Percentiles rank a stretch among this genome's conserved stretches.
phyloP scores from a whole-genome alignment of 1,139 yeast species.

The Eremothecium sinecaudum region DNA sequence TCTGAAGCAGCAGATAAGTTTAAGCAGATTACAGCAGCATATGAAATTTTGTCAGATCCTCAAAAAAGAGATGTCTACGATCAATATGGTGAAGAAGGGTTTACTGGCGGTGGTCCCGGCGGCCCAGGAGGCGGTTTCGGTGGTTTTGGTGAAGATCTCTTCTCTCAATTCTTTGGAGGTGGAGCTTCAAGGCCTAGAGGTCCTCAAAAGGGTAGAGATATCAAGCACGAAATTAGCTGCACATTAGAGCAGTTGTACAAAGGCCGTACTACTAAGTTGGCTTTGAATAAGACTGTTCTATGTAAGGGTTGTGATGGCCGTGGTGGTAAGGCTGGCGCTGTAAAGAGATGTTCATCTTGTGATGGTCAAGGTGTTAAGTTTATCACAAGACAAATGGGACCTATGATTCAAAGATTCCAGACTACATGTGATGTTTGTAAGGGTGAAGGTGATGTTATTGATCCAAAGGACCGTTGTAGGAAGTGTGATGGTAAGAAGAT shows the following conservation, averaged over 20 bases:
- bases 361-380: conserved; percentile 86
- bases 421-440: conserved; percentile 86
- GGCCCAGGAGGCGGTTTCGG: conserved; percentile 49
- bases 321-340: conserved; percentile 92
- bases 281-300: conserved; percentile 81
- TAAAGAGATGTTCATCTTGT: conserved; percentile 80
- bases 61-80: conserved; percentile 88
- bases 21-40: conserved; percentile 84
- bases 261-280: conserved; percentile 91
- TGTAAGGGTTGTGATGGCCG: conserved; percentile 88
- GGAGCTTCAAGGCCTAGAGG: conserved; percentile 69
- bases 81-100: conserved; percentile 86
- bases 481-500: conserved; percentile 86
- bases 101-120: conserved; percentile 67
- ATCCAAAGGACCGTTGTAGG: conserved; percentile 83
- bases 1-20: conserved; percentile 93
- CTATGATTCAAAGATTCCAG: conserved; percentile 97
- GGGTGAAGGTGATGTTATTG: conserved; percentile 86
- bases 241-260: conserved; percentile 88
- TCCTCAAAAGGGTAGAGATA: conserved; percentile 83
- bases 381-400: conserved; percentile 98
- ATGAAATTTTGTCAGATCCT: conserved; percentile 76
- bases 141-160: conserved; percentile 70
- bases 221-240: conserved; percentile 78
- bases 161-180: conserved; percentile 79